phyloP scores from a whole-genome alignment of 2,329 filamentous ascomycete species.

The Dactylella cylindrospora region DNA sequence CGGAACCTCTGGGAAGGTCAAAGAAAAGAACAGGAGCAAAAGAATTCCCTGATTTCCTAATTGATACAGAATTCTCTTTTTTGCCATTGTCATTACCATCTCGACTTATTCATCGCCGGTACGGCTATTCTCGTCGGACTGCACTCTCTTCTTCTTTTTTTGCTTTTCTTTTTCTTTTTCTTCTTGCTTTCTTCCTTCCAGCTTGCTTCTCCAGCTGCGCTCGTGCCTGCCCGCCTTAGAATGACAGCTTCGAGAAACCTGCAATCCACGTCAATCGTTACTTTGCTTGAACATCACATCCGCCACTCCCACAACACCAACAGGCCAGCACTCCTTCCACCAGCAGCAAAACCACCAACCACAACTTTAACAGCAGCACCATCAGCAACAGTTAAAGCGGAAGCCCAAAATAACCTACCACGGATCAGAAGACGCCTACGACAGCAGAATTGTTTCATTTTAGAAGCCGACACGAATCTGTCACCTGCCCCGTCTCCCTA shows the following conservation, averaged over 20 bases:
- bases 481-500: conserved; percentile 31
- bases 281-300: conserved; percentile 26
- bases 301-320: conserved; percentile 1
- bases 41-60: conserved; percentile 25
- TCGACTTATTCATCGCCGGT: no score
- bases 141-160: background rate
- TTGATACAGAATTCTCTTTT: no score
- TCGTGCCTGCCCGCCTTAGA: conserved; percentile 36
- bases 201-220: conserved; percentile 22
- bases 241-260: conserved; percentile 41
- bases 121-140: background rate
- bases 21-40: conserved; percentile 12
- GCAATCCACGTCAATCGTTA: conserved; percentile 45
- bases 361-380: conserved; percentile 38
- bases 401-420: no score
- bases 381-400: no score
- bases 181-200: conserved; percentile 6
- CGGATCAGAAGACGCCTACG: no score
- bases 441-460: conserved; percentile 29
- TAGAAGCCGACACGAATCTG: conserved; percentile 36
- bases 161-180: conserved; percentile 6
- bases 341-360: conserved; percentile 7
- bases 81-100: no score
- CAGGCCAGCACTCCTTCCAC: no score
- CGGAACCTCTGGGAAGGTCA: conserved; percentile 22